Conservation (phyloP, 768 basidiomycete genomes). For the Albatrellus ellisii region DNA sequence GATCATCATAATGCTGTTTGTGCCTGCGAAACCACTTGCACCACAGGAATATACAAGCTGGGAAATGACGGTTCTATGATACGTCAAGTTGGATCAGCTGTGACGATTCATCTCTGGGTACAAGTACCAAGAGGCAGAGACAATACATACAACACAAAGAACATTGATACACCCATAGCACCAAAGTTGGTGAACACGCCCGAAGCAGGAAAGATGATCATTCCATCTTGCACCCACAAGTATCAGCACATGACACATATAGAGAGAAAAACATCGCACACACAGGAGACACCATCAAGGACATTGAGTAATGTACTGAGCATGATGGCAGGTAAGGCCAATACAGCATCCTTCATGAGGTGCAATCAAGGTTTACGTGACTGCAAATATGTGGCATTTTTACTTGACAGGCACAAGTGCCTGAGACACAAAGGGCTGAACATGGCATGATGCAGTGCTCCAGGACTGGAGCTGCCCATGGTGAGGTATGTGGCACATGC, state of each 20-base stretch:
- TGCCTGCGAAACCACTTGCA: slow-evolving; percentile 81
- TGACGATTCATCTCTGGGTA: too few relatives aligned
- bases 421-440: too few relatives aligned
- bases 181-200: slow-evolving; percentile 73
- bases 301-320: slow-evolving; percentile 81
- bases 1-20: slow-evolving; percentile 96
- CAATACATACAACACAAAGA: slow-evolving; percentile 61
- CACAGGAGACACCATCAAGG: slow-evolving; percentile 87
- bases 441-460: too few relatives aligned
- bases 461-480: too few relatives aligned
- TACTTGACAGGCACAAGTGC: too few relatives aligned
- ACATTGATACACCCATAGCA: slow-evolving; percentile 88
- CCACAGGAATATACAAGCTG: slow-evolving; percentile 81
- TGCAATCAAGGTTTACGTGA: too few relatives aligned
- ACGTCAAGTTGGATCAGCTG: neutral
- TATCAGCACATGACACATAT: neutral
- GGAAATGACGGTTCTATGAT: slow-evolving; percentile 49
- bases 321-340: slow-evolving; percentile 68
- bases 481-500: too few relatives aligned
- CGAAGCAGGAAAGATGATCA: slow-evolving; percentile 88
- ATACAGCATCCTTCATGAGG: slow-evolving; percentile 14
- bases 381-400: too few relatives aligned
- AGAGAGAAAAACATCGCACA: slow-evolving; percentile 18
- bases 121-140: neutral
- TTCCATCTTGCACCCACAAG: slow-evolving; percentile 49